Base-by-base conservation (phyloP, 306 rosid species). In the Rosa persica region DNA sequence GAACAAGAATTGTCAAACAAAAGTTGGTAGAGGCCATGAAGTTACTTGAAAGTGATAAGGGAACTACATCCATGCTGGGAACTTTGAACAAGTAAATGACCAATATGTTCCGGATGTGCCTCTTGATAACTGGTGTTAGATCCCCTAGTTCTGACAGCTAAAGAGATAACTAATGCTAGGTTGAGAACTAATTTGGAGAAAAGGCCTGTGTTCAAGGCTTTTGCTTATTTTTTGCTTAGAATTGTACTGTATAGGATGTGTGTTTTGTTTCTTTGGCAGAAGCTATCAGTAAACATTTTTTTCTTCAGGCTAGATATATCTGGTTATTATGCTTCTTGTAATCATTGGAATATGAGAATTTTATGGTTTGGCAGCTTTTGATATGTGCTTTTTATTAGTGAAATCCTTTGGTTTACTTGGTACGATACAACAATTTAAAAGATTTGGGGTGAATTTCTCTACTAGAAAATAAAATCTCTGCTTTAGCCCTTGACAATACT, bases 11-110 rank as follows among this genome's bases (percentile, higher is more conserved):
- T 49, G 60, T 62, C 48, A 62, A 49, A 66, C 64, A 20, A 49
- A 74, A 74, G 77, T 74, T 74, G 15, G 16, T 39, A 40, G 77
- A 74, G 49, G 77, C 68, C 15, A 74, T 74, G 54, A 74, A 74
- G 40, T 15, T 74, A 40, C 77, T 74, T 38, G 77, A 74, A 74
- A 74, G 68, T 40, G 68, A 74, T 8, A 22, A 22, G 68, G 77
- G 22, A 57, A 74, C 68, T 22, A 57, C 39, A 40, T 74, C 68
- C 10, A 57, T 57, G 67, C 22, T 55, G 54, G 67, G 52, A 40
- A 55, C 60, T 73, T 52, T 39, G 68, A 74, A 57, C 67, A 74
- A 74, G 76, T 52, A n/a, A 67, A 38, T 52, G 51, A 20, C 12
- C 48, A n/a, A 36, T 36, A 38, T 38, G 67, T 54, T 73, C n/a